These are phyloP conservation scores for Batkoa obscura DNA, from an alignment of 371 early-diverging fungal species.

Conservation along the genomic window DNA sequence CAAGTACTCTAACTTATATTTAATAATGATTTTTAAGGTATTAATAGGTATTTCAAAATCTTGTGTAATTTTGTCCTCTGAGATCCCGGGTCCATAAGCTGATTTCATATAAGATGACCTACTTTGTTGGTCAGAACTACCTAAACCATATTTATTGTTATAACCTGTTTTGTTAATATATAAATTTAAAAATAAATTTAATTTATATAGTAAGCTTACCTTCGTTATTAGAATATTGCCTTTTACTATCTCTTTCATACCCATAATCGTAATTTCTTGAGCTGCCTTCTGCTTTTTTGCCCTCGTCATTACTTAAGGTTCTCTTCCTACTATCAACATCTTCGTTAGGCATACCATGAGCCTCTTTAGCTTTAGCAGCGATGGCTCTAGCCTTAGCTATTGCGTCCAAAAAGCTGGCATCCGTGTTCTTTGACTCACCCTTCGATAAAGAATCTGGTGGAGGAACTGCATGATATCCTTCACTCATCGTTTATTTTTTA, in stretches of 20 bases:
- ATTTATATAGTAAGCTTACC: constrained; percentile 15
- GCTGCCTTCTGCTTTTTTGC: constrained; percentile 7
- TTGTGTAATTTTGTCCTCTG: constrained; percentile 13
- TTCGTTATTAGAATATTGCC: constrained; percentile 20
- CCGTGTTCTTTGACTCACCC: constrained; percentile 9
- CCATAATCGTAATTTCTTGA: constrained; percentile 10
- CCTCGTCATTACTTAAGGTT: constrained; percentile 9
- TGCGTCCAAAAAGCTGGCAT: constrained; percentile 38
- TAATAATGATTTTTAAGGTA: constrained; percentile 71
- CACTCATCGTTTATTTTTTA: too few relatives aligned
- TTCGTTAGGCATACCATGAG: constrained; percentile 9
- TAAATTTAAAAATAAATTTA: neutral
- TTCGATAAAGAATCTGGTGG: constrained; percentile 10
- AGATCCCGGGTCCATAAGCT: constrained; percentile 12
- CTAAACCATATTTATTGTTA: constrained; percentile 22
- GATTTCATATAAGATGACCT: constrained; percentile 10
- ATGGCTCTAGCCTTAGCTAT: constrained; percentile 67
- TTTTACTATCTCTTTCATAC: constrained; percentile 20
- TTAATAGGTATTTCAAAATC: constrained; percentile 38
- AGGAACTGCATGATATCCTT: constrained; percentile 6
- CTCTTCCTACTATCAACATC: constrained; percentile 8
- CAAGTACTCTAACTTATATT: constrained; percentile 62
- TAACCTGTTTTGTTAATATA: neutral
- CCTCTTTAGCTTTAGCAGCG: constrained; percentile 50
- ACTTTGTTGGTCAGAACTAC: neutral